Conservation (phyloP, 768 basidiomycete genomes). For the Chalciporus chontae region DNA sequence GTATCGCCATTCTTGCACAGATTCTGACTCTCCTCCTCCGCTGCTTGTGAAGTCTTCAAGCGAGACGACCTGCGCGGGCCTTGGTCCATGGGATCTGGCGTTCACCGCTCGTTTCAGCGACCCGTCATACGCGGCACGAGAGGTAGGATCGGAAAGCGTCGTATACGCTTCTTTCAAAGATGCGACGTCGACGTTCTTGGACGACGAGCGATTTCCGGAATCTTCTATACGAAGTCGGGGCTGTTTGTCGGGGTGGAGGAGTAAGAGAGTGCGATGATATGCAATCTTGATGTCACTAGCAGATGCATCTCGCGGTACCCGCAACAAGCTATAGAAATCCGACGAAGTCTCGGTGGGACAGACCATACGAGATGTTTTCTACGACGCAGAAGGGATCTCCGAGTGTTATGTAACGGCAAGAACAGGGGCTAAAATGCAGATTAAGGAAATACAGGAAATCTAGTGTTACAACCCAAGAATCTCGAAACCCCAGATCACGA, state of each 20-base stretch:
- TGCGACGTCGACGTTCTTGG: conserved; percentile 42
- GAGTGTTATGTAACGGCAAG: neutral
- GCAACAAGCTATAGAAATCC: conserved; percentile 63
- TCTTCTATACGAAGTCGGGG: conserved; percentile 27
- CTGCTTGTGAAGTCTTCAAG: conserved; percentile 60
- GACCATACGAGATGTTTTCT: neutral
- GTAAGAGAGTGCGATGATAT: conserved; percentile 65
- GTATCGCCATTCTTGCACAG: conserved; percentile 45
- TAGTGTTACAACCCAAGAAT: too few species aligned
- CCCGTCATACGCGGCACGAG: conserved; percentile 52
- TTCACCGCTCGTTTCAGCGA: conserved; percentile 7
- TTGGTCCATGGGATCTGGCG: conserved; percentile 34
- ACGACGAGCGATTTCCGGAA: conserved; percentile 8
- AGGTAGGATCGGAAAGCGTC: conserved; percentile 49
- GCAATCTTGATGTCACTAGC: conserved; percentile 59
- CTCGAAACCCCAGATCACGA: too few species aligned
- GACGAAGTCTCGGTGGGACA: conserved; percentile 2
- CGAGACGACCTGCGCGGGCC: conserved; percentile 77
- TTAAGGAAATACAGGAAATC: too few species aligned
- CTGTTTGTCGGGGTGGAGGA: conserved; percentile 62
- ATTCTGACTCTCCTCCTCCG: conserved; percentile 33
- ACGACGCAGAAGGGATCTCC: too few species aligned
- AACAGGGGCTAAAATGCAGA: too few species aligned
- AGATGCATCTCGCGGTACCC: conserved; percentile 47
- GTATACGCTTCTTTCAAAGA: conserved; percentile 65